Base-by-base conservation (phyloP, 2,329 filamentous ascomycete genomes). In the Trichoderma sp. region DNA sequence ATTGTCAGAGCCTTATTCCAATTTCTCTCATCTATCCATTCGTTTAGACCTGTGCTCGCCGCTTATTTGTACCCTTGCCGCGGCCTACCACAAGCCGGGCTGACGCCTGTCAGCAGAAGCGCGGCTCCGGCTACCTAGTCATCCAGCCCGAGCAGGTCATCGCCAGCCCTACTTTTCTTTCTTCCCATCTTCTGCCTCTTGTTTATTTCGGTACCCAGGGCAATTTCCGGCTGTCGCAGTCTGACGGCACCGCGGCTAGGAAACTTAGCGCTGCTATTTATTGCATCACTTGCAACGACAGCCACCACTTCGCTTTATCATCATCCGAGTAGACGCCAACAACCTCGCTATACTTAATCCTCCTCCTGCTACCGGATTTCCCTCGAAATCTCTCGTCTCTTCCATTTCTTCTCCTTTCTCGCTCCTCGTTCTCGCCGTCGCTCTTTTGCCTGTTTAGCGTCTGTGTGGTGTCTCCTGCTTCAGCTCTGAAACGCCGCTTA, bases 101-200 rank as follows among this genome's bases (percentile, higher is more conserved):
- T 62, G 59, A 62, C 59, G 50, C 59, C 59, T 62, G 59, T 62
- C 48, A 62, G 59, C 59, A 62, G n/a, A 61, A 61, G 45, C 56
- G 57, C 58, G 39, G 34, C 45, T 61, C 58, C 47, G 30, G 21
- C 26, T 19, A 14, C 28, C 17, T 4, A 19, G 5, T 6, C 51
- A 30, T 6, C 34, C 52, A 30, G n/a, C 51, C 51, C 9, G 21
- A 41, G n/a, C 39, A 62, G 48, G 24, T 34, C 59, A 43, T 62
- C 24, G 56, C 56, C 56, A 34, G 30, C 47, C 43, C 48, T 9
- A 9, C 7, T 30, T 45, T 30, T 30, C 28, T 28, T 28, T 28
- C 28, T 28, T 28, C 5, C 28, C 7, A 9, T 30, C 7, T 9
- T 30, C 45, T 55, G 14, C 44, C 14, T 54, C 34, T 54, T 26